Base-by-base conservation (phyloP, 768 basidiomycete species). In the Lyophyllum decastes region DNA sequence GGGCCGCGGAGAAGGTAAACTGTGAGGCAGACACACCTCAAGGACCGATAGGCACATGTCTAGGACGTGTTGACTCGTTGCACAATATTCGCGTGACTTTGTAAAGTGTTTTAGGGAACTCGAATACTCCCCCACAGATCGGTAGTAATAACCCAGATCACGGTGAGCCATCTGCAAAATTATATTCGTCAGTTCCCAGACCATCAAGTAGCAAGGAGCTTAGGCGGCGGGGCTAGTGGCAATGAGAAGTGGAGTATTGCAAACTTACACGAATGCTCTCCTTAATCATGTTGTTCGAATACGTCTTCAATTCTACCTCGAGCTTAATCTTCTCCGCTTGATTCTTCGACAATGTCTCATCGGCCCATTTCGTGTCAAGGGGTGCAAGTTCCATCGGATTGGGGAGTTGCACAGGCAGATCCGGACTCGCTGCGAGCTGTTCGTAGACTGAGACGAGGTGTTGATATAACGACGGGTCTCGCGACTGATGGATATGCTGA, bases 241-340 rank as follows among this genome's bases (percentile, higher is more conserved):
- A 5, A 19, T 41, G 17, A 41, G 4, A 17, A 41, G 16, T 2
- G 40, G 17, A 41, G 35, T 6, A 17, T 4, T 41, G 53, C 47
- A 44, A 21, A 77, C 82, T 68, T 69, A 96, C 94, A 66, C 96
- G 79, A 64, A 97, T 95, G 80, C 92, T 95, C 81, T 98, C 96
- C 74, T 97, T 98, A 79, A 98, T 97, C 88, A 98, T 89, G 70
- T 97, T 98, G 65, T 92, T 95, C 62, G 87, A 82, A 68, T 98
- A 98, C 11, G 90, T 92, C 82, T 94, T 95, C 68, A 98, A 78
- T 70, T 98, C 96, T 5, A 95, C 89, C 75, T 97, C 95, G 57
- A 97, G 76, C 70, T 89, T 92, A n/a, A 82, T 83, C 57, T 78
- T 79, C 68, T 95, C 93, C n/a, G 82, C 82, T 60, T 79, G 75